Base-by-base conservation (phyloP, 2,329 filamentous ascomycete species). In the Epicoccum sorghinum region DNA sequence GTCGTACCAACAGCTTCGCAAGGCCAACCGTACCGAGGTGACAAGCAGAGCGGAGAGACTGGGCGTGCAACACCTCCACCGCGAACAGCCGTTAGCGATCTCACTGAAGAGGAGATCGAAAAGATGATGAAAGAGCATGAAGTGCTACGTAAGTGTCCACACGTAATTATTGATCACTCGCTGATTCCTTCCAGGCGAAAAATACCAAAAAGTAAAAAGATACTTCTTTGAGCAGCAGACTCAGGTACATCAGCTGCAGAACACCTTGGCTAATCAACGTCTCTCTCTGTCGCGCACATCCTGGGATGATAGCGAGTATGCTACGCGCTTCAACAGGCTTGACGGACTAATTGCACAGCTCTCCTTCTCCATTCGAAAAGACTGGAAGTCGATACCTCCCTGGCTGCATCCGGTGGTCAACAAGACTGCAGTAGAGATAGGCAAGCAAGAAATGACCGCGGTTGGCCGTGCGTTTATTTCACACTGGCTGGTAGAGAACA, bases 201-300 rank as follows among this genome's bases (percentile, higher is more conserved):
- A 99, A 79, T 99, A 99, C 74, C 96, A 96, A 74, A 96, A 97
- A 72, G 93, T 99, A 53, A 99, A 99, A 80, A 88, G 92, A 51
- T 90, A 97, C 67, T 99, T 97, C 73, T 98, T 98, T 74, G 95
- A 98, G 61, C 89, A 96, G 66, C 89, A 88, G 62, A 83, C 87
- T 14, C 93, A 97, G 75, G 90, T 98, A 23, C 93, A 97, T 74
- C 89, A 95, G 67, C 83, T 99, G 14, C 95, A 99, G 74, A 98
- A 99, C 74, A 95, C 92, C n/a, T 85, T 99, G 47, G 95, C 95
- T 53, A 95, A 96, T 75, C 95, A 98, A 76, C 89, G 93, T 54
- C 88, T 99, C 74, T 95, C 95, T 3, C 89, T 96, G 71, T 98
- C 93, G 22, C 89, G 93, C 57, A 98, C 93, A 1, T 91, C 93